phyloP scores from a whole-genome alignment of 2,329 filamentous ascomycete species.

The Beauveria asiatica region DNA sequence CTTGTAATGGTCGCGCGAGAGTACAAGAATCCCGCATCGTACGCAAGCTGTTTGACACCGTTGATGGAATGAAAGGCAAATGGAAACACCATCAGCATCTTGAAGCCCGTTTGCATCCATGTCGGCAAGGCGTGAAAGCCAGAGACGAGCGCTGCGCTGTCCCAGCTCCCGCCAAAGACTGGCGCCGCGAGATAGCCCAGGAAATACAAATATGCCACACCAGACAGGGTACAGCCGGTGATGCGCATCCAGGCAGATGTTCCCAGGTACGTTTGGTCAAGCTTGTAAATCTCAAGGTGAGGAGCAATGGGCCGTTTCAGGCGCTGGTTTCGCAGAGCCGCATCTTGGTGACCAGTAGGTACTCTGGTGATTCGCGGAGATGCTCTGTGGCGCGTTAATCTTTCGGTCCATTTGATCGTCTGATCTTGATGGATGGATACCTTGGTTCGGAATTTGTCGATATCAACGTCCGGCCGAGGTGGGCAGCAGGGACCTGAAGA shows the following conservation, averaged over 20 bases:
- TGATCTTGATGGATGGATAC: too few relatives aligned
- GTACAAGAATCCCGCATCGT: too few relatives aligned
- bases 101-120: slow-evolving; percentile 16
- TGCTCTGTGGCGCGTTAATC: background rate
- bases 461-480: too few relatives aligned
- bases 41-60: slow-evolving; percentile 34
- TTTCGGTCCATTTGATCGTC: background rate
- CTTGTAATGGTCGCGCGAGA: too few relatives aligned
- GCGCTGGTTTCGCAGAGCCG: slow-evolving; percentile 52
- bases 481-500: too few relatives aligned
- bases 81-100: slow-evolving; percentile 39
- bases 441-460: too few relatives aligned
- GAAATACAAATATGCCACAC: slow-evolving; percentile 63
- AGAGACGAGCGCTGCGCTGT: slow-evolving; percentile 44
- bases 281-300: slow-evolving; percentile 69
- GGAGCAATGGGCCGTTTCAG: slow-evolving; percentile 66
- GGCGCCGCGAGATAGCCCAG: slow-evolving; percentile 67
- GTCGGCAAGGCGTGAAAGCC: slow-evolving; percentile 41
- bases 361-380: background rate
- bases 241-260: slow-evolving; percentile 62
- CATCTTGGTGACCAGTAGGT: background rate
- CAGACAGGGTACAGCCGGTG: slow-evolving; percentile 59
- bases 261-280: slow-evolving; percentile 68
- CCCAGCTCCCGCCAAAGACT: slow-evolving; percentile 49
- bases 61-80: slow-evolving; percentile 40